Evolutionary conservation across 2,329 filamentous ascomycete genomes (phyloP).

Genomic region (Teratosphaeriaceae sp.): DNA sequence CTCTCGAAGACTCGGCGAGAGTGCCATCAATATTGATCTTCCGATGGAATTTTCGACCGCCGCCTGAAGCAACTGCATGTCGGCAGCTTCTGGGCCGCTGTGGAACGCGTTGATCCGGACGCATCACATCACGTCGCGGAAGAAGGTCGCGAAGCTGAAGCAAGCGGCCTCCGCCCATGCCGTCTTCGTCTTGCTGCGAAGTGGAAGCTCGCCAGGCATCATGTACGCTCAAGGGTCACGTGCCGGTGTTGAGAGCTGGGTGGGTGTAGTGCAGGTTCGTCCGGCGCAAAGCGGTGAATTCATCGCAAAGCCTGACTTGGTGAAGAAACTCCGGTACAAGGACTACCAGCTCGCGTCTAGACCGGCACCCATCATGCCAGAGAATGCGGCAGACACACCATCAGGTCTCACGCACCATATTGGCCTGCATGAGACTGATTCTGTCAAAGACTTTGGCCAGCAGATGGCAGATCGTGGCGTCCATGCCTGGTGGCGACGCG

Average conservation of each 20-base stretch:
- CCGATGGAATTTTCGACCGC: background rate
- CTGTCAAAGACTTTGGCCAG: conserved; percentile 57
- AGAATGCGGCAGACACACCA: conserved; percentile 10
- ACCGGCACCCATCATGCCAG: conserved; percentile 37
- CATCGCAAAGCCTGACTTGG: background rate
- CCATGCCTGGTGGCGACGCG: conserved; percentile 59
- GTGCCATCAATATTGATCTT: background rate
- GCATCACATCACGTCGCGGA: conserved; percentile 74
- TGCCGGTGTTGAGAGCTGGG: conserved; percentile 54
- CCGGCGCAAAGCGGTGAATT: background rate
- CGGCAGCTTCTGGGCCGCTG: background rate
- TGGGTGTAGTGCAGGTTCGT: conserved; percentile 53
- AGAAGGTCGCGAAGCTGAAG: conserved; percentile 59
- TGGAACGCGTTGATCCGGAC: conserved; percentile 63
- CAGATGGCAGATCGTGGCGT: conserved; percentile 56
- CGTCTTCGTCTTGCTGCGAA: conserved; percentile 59
- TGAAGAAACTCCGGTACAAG: conserved; percentile 57
- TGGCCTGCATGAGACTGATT: conserved; percentile 51
- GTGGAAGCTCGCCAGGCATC: conserved; percentile 63
- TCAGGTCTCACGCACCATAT: background rate
- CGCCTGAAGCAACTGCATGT: background rate
- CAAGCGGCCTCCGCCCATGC: conserved; percentile 57
- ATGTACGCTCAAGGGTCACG: conserved; percentile 70
- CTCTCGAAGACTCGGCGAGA: too few species aligned
- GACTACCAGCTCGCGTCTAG: conserved; percentile 60